phyloP scores from a whole-genome alignment of 148 eudicot species.

The Nepenthes mirabilis region DNA sequence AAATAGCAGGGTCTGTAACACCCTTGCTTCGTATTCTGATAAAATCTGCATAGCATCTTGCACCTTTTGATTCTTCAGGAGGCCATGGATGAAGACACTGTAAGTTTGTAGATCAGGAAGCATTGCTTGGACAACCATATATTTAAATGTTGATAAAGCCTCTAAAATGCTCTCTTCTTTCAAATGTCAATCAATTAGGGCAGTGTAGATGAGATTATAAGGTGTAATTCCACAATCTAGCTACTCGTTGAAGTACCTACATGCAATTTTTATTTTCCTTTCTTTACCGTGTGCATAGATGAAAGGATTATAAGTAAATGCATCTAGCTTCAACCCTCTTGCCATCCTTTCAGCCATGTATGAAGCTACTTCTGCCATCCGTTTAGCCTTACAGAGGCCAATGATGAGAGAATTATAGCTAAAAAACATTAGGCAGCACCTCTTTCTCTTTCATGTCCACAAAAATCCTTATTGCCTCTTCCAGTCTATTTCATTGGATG shows the following conservation, averaged over 20 bases:
- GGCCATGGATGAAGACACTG: constrained; percentile 51
- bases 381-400: constrained; percentile 59
- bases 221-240: constrained; percentile 37
- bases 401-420: constrained; percentile 56
- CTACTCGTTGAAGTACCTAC: constrained; percentile 52
- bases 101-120: constrained; percentile 49
- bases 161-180: constrained; percentile 35
- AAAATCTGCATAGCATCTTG: constrained; percentile 42
- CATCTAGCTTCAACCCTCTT: constrained; percentile 47
- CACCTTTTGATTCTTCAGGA: constrained; percentile 52
- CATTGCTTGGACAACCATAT: constrained; percentile 35
- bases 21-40: constrained; percentile 37
- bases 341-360: constrained; percentile 45
- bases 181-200: constrained; percentile 63
- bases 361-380: constrained; percentile 43
- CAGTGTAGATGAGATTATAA: constrained; percentile 37
- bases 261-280: constrained; percentile 48
- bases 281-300: constrained; percentile 41
- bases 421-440: constrained; percentile 46
- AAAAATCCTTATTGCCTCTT: constrained; percentile 39
- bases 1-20: no score
- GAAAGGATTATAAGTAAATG: constrained; percentile 67
- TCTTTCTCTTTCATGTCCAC: constrained; percentile 51
- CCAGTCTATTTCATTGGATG: constrained; percentile 24
- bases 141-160: constrained; percentile 37